phyloP scores from a whole-genome alignment of 371 early-diverging fungal genomes.

The Mucor mucedo region DNA sequence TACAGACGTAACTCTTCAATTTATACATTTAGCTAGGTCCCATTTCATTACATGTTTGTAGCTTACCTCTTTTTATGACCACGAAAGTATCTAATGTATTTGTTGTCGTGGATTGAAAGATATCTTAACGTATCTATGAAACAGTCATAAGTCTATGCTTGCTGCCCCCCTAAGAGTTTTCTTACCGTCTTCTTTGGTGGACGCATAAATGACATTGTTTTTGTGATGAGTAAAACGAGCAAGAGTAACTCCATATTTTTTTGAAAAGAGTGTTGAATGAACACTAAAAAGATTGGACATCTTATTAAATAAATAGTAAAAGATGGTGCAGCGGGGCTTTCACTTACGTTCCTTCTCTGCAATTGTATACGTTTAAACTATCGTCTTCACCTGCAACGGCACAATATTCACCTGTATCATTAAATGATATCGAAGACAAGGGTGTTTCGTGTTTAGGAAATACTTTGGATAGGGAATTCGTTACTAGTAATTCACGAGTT shows the following conservation, averaged over 20 bases:
- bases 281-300: slow-evolving; percentile 35
- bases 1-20: slow-evolving; percentile 66
- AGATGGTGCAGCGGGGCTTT: neutral
- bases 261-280: slow-evolving; percentile 70
- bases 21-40: neutral
- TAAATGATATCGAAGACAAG: slow-evolving; percentile 83
- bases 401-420: slow-evolving; percentile 69
- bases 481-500: slow-evolving; percentile 38
- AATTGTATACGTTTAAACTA: slow-evolving; percentile 80
- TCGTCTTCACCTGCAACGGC: slow-evolving; percentile 84
- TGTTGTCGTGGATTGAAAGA: slow-evolving; percentile 90
- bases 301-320: neutral
- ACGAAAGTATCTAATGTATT: slow-evolving; percentile 88
- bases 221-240: slow-evolving; percentile 84
- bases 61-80: slow-evolving; percentile 80
- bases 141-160: neutral
- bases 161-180: neutral
- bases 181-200: slow-evolving; percentile 91
- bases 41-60: neutral
- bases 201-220: slow-evolving; percentile 83
- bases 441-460: slow-evolving; percentile 69
- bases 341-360: slow-evolving; percentile 72
- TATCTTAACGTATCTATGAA: slow-evolving; percentile 84
- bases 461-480: slow-evolving; percentile 61
- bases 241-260: slow-evolving; percentile 86